Evolutionary conservation across 2,329 filamentous ascomycete species (phyloP).

Genomic region (Diaporthe velutina): DNA sequence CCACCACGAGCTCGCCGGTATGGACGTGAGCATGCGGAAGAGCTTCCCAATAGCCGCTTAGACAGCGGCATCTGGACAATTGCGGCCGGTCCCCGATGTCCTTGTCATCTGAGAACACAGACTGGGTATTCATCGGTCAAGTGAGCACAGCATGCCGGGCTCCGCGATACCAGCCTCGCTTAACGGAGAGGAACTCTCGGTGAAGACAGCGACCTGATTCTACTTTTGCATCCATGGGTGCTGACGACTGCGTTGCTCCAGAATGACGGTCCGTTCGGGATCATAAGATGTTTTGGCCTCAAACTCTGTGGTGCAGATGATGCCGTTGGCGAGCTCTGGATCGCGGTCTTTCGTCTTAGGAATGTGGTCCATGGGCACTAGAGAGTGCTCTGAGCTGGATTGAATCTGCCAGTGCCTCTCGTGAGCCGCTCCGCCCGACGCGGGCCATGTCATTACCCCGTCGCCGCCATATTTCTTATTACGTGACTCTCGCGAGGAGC

Average conservation of each 20-base stretch:
- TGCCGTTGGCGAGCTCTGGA: not conserved
- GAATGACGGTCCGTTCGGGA: not conserved
- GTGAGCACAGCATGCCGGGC: not conserved
- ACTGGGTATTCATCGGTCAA: too few species aligned
- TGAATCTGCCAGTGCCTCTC: not conserved
- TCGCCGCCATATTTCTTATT: too few species aligned
- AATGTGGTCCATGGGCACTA: not conserved
- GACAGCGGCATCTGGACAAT: too few species aligned
- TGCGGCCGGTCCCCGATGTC: too few species aligned
- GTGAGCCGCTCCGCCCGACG: not conserved
- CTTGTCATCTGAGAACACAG: too few species aligned
- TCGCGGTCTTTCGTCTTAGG: not conserved
- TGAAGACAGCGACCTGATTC: not conserved
- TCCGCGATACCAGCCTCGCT: not conserved
- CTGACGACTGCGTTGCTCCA: constrained; percentile 8
- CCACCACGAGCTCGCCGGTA: too few species aligned
- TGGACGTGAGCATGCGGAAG: too few species aligned
- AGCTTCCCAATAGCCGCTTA: too few species aligned
- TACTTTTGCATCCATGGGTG: not conserved
- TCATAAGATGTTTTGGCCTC: not conserved
- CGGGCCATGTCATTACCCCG: not conserved
- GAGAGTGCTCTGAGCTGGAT: not conserved
- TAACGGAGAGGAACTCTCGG: too few species aligned
- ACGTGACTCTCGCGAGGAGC: not conserved
- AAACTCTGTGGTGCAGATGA: not conserved